Evolutionary conservation across 2,329 filamentous ascomycete genomes (phyloP), one percentile per base, ranked within the genome.

Genomic region (Raffaelea albimanens): DNA sequence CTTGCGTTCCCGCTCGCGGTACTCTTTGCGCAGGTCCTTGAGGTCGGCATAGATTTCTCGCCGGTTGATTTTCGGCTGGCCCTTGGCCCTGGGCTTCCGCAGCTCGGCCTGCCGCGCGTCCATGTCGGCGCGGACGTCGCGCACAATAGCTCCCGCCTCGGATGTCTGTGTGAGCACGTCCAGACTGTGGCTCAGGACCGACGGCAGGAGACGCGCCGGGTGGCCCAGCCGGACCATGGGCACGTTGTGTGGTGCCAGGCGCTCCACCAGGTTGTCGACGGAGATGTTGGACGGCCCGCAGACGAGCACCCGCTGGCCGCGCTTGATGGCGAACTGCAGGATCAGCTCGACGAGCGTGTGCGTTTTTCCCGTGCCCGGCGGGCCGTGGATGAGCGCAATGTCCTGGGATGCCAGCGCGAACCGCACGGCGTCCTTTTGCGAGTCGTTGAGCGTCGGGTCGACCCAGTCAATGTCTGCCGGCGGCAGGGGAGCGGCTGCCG

Each of bases 231-330:
- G 84, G 33, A 97, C 77, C 57, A 97, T 88, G 0, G 88, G 84
- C 1, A 96, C 74, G 58, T 88, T 89, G 63, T 90, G 85, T 0
- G 86, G 81, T 2, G 89, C 80, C 2, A 97, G 76, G 8, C 93
- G 82, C 66, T 98, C 93, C 9, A 96, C 90, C 49, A 98, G 95
- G 60, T 98, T 98, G 73, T 98, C 93, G 1, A 98, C 93, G 0
- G 88, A 93, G 56, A 98, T 90, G 62, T 98, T 98, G 25, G 88
- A 95, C 0, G 93, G 93, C 0, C 91, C 93, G 58, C 93, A 97
- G n/a, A 97, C 91, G 2, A 97, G 73, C 11, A 97, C 72, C 2
- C 89, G 80, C 46, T 83, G 75, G 31, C 81, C 76, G 21, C 79
- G 78, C 59, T 82, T 83, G 47, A 94, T 71, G 56, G 97, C 70